These are phyloP conservation scores for Clarireedia paspali DNA, from an alignment of 2,329 filamentous ascomycete genomes.

Conservation along the genomic window DNA sequence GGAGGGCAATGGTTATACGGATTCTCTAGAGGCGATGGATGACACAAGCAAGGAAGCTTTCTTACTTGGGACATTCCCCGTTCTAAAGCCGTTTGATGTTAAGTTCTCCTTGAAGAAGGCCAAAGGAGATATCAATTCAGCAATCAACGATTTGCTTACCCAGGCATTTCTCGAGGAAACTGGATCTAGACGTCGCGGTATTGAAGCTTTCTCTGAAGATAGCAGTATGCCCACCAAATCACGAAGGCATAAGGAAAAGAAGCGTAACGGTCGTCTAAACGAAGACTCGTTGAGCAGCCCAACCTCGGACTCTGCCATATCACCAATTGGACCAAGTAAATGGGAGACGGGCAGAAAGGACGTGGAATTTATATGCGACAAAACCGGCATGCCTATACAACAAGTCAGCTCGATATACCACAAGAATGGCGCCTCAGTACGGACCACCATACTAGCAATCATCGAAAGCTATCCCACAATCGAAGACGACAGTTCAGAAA, in stretches of 20 bases:
- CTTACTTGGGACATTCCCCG: slow-evolving; percentile 65
- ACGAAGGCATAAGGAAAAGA: slow-evolving; percentile 35
- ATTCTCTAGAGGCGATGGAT: slow-evolving; percentile 36
- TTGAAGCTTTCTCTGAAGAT: slow-evolving; percentile 69
- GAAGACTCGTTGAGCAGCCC: slow-evolving; percentile 21
- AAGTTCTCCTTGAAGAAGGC: slow-evolving; percentile 59
- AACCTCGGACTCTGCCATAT: neutral
- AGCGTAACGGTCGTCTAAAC: slow-evolving; percentile 21
- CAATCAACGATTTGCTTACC: slow-evolving; percentile 76
- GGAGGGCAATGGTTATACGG: slow-evolving; percentile 32
- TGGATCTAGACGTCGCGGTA: slow-evolving; percentile 56
- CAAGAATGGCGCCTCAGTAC: slow-evolving; percentile 47
- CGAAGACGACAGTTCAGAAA: slow-evolving; percentile 33
- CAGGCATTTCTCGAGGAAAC: slow-evolving; percentile 67
- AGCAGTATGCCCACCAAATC: slow-evolving; percentile 33
- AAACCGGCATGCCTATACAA: slow-evolving; percentile 39
- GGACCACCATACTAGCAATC: slow-evolving; percentile 46
- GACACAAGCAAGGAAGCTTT: slow-evolving; percentile 54
- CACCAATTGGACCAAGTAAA: slow-evolving; percentile 35
- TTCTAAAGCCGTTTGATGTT: slow-evolving; percentile 58
- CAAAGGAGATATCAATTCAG: slow-evolving; percentile 56
- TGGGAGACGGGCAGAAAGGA: slow-evolving; percentile 52
- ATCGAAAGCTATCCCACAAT: slow-evolving; percentile 23
- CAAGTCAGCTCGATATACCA: slow-evolving; percentile 52
- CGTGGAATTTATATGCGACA: slow-evolving; percentile 51